A percentile compares a stretch with the other conserved stretches of the same genome.
phyloP scores from a whole-genome alignment of 140 eudicot genomes.

The Oenanthe javanica region DNA sequence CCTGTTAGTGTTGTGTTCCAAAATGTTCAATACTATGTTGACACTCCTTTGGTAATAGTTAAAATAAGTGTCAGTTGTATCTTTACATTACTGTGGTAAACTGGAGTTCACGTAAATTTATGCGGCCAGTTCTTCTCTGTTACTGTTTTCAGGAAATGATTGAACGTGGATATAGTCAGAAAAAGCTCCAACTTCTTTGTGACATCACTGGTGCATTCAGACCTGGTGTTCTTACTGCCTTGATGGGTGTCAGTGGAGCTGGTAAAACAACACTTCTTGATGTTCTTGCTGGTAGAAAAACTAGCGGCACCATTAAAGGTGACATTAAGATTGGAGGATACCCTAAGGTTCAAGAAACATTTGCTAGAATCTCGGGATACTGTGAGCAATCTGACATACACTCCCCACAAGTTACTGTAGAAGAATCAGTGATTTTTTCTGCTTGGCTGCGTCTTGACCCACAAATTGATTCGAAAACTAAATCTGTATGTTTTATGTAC shows the following conservation, averaged over 20 bases:
- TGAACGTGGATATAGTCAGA: slow-evolving; percentile 41
- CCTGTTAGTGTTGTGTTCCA: slow-evolving; percentile 53
- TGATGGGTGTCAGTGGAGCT: slow-evolving; percentile 95
- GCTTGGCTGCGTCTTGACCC: slow-evolving; percentile 88
- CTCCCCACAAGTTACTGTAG: slow-evolving; percentile 71
- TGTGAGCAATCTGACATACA: slow-evolving; percentile 81
- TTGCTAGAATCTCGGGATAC: slow-evolving; percentile 73
- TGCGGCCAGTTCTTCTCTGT: background rate
- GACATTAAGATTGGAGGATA: slow-evolving; percentile 66
- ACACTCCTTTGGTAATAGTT: slow-evolving; percentile 52
- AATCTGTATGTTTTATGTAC: slow-evolving; percentile 34
- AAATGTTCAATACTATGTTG: slow-evolving; percentile 57
- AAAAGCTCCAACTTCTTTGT: slow-evolving; percentile 45
- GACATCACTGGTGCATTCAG: slow-evolving; percentile 66
- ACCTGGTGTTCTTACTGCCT: slow-evolving; percentile 88
- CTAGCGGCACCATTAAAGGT: slow-evolving; percentile 64
- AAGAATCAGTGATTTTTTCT: slow-evolving; percentile 63
- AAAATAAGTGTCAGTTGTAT: background rate
- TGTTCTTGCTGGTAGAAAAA: slow-evolving; percentile 84
- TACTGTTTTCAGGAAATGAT: slow-evolving; percentile 49
- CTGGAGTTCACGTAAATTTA: background rate
- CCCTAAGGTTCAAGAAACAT: slow-evolving; percentile 72
- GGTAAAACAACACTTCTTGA: slow-evolving; percentile 59
- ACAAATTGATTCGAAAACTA: slow-evolving; percentile 46
- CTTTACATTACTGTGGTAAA: background rate